These are phyloP conservation scores for Podila epicladia DNA, from an alignment of 192 early-diverging fungal genomes.

Conservation along the genomic window DNA sequence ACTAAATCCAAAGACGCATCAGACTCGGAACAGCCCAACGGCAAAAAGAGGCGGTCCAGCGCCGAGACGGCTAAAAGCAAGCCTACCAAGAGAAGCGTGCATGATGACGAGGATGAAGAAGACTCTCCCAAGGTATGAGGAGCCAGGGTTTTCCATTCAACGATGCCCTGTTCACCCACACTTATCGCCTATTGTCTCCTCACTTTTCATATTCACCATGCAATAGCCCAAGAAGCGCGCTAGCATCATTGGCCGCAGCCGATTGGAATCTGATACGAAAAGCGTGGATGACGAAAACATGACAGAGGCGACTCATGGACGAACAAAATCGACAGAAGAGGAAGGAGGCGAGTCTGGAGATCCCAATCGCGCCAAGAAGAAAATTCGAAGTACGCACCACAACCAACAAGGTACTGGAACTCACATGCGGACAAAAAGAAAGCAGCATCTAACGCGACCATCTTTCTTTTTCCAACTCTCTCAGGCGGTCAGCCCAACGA, in stretches of 20 bases:
- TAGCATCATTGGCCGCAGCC: constrained; percentile 9
- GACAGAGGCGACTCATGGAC: constrained; percentile 15
- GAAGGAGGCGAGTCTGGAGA: constrained; percentile 42
- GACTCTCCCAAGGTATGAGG: constrained; percentile 32
- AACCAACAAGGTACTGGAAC: too few species aligned
- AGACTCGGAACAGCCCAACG: constrained; percentile 23
- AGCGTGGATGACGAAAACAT: constrained; percentile 33
- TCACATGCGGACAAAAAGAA: too few species aligned
- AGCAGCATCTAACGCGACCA: too few species aligned
- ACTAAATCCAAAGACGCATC: constrained; percentile 4
- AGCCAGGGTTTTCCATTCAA: background rate
- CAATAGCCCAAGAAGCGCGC: constrained; percentile 36
- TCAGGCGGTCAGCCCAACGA: constrained; percentile 47
- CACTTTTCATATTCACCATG: too few species aligned
- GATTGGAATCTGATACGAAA: constrained; percentile 27
- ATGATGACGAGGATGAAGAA: constrained; percentile 37
- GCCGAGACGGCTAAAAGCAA: constrained; percentile 24
- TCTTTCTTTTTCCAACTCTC: background rate
- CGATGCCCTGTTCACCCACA: background rate
- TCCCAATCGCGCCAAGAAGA: constrained; percentile 36
- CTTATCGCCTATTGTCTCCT: background rate
- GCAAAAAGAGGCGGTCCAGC: constrained; percentile 30
- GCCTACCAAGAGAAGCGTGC: constrained; percentile 31
- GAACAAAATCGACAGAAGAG: constrained; percentile 33
- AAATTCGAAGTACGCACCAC: constrained; percentile 25